Conservation (phyloP, 164 flowering plant species). For the Piper betle region DNA sequence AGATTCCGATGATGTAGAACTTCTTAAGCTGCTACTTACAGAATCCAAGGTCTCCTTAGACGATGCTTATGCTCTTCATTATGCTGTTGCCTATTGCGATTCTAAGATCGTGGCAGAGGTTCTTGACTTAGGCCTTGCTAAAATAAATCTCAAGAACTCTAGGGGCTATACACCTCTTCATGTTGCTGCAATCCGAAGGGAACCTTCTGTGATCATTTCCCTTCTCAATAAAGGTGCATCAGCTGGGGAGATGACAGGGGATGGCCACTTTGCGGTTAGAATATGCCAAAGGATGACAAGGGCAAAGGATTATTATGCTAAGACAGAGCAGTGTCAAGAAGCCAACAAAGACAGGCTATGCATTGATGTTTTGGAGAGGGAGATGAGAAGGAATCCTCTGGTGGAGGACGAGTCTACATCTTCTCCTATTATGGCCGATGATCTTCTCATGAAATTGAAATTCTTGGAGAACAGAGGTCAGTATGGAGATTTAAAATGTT, state of each 20-base stretch:
- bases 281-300: conserved; percentile 54
- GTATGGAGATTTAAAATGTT: not conserved
- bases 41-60: conserved; percentile 48
- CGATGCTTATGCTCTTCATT: conserved; percentile 63
- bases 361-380: conserved; percentile 56
- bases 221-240: conserved; percentile 47
- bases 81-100: conserved; percentile 66
- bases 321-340: conserved; percentile 45
- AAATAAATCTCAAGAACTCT: conserved; percentile 36
- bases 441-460: conserved; percentile 36
- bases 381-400: conserved; percentile 38
- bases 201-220: conserved; percentile 45
- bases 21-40: conserved; percentile 44
- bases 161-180: conserved; percentile 63
- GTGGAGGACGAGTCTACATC: conserved; percentile 18
- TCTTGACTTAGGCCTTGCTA: conserved; percentile 34
- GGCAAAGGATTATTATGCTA: conserved; percentile 50
- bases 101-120: conserved; percentile 52
- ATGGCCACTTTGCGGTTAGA: conserved; percentile 42
- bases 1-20: conserved; percentile 73
- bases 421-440: conserved; percentile 28
- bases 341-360: conserved; percentile 48
- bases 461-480: conserved; percentile 65
- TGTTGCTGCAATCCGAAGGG: conserved; percentile 63
- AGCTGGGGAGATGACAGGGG: conserved; percentile 34